Base-by-base conservation (phyloP, 106 monocot genomes). In the Agapanthus africanus region DNA sequence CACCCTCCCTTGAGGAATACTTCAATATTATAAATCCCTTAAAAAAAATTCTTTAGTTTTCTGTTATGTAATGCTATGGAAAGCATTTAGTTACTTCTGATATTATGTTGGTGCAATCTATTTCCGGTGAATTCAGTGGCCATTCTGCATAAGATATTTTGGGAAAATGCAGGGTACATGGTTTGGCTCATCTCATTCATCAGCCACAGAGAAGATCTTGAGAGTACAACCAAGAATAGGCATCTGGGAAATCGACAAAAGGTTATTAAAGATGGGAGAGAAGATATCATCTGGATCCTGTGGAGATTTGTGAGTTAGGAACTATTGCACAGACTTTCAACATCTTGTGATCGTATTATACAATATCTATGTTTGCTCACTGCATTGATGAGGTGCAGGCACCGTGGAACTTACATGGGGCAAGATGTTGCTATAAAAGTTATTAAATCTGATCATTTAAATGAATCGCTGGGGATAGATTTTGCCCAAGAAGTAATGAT, bases 371-470 rank as follows among this genome's bases (percentile, higher is more conserved):
- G 21, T 50, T 27, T 33, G 54, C 44, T 46, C 59, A 40, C 18
- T 79, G 63, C 44, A 23, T 79, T 44, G 15, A 10, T 26, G 16
- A 41, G 11, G 2, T 68, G 59, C 66, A 99, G 97, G 71, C 90
- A 79, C 77, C 92, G 69, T 77, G 97, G 87, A 70, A 77, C 51
- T 76, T 99, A 93, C 64, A 63, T 79, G 46, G 87, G 87, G 11
- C 79, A 81, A 74, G 92, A 99, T 66, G 97, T 99, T 78, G 97
- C 97, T 30, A 76, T 99, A 42, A 99, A 99, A 74, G 38, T 87
- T 79, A 79, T 99, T 37, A 78, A 83, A 71, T 81, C 80, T 47
- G 87, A 87, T 51, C 84, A 87, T 80, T 57, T 87, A 62, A 87
- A 76, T 77, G 73, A 87, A 49, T 41, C 82, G 46, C 50, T 78